Base-by-base conservation (phyloP, 2,329 filamentous ascomycete genomes). In the Apiospora sp. region DNA sequence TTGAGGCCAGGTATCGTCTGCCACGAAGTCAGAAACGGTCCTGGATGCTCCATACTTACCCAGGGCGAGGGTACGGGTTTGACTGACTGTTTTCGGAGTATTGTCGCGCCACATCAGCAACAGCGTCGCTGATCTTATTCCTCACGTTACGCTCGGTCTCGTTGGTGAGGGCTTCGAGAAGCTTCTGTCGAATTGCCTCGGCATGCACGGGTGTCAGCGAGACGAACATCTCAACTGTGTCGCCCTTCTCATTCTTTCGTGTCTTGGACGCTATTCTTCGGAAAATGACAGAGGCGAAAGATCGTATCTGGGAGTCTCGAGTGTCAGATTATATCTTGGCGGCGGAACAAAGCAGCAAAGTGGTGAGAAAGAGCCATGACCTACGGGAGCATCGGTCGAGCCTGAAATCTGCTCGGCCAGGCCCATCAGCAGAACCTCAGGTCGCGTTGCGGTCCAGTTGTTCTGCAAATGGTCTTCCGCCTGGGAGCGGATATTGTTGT, bases 61-160 rank as follows among this genome's bases (percentile, higher is more conserved):
- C 44, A 43, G 19, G 2, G 43, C 43, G 67, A 70, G 44, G 68
- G 51, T 49, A 30, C 69, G 46, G 73, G 37, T 43, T 67, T 34
- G 16, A 79, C 92, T 82, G 88, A 97, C 94, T 92, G 79, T 93
- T 94, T 79, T 98, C 96, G 64, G 94, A 93, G 84, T 98, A 98
- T 85, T 99, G 95, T 79, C 96, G 91, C 64, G 96, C 96, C 74
- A 99, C 88, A 84, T 99, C 96, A 34, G 96, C 96, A 74, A 98
- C 93, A n/a, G 96, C 95, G 84, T 99, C 96, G 78, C 95, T 96
- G 81, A 98, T 93, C 84, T 99, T 99, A 86, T 98, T 96, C 79
- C 96, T 90, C 67, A 98, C 93, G 51, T 90, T 87, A 74, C 91
- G 89, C 74, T 93, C 90, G 30, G 89, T 86, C 84, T 98, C 96